A percentile compares a stretch with the other conserved stretches of the same genome.
phyloP scores from a whole-genome alignment of 306 rosid genomes.

The Inga oerstediana region DNA sequence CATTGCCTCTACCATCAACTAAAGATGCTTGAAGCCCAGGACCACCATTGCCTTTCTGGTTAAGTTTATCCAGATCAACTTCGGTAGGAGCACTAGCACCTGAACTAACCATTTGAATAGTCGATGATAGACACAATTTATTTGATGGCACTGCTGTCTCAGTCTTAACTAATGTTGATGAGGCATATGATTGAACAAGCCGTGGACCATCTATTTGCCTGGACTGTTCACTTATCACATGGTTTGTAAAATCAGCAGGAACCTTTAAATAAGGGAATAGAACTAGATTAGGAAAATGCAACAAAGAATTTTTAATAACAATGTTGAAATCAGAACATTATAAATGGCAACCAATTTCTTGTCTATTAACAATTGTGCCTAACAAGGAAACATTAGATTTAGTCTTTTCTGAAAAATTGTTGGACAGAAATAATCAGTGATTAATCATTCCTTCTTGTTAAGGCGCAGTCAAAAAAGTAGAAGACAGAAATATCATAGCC shows the following conservation, averaged over 20 bases:
- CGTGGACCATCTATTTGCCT: constrained; percentile 59
- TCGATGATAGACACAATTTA: constrained; percentile 61
- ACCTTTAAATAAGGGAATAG: constrained; percentile 68
- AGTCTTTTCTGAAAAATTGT: not conserved
- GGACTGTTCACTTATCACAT: constrained; percentile 52
- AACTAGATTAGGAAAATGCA: constrained; percentile 47
- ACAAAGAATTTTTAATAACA: constrained; percentile 17
- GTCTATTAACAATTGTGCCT: not conserved
- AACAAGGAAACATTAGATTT: constrained; percentile 16
- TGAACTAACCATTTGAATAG: constrained; percentile 54
- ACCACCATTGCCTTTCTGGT: constrained; percentile 51
- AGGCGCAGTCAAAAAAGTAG: constrained; percentile 9
- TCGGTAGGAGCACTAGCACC: constrained; percentile 59
- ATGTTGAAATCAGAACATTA: constrained; percentile 28
- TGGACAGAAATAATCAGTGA: not conserved
- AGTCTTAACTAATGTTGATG: constrained; percentile 59
- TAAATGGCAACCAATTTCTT: constrained; percentile 24
- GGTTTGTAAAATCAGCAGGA: constrained; percentile 63
- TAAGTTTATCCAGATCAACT: constrained; percentile 61
- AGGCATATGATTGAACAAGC: constrained; percentile 51
- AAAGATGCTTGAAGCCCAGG: constrained; percentile 59
- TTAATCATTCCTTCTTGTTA: constrained; percentile 8
- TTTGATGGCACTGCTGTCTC: constrained; percentile 63
- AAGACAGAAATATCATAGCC: constrained; percentile 16
- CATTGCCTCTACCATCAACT: constrained; percentile 60